A percentile compares a stretch with the other conserved stretches of the same genome.
phyloP scores from a whole-genome alignment of 805 yeast species.

The Kluyveromyces dobzhanskii region DNA sequence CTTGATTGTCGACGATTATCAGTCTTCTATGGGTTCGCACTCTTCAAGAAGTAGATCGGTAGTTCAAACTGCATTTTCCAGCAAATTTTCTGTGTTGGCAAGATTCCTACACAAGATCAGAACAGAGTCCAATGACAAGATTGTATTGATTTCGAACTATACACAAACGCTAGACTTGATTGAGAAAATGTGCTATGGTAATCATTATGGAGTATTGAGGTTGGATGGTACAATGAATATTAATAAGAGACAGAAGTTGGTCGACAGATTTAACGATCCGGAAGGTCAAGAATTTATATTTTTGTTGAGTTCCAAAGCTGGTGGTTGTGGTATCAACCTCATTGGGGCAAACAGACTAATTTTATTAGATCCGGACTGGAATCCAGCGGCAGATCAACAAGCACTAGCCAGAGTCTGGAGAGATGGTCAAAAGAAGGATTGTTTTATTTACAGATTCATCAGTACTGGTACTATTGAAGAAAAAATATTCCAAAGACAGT shows the following conservation, averaged over 20 bases:
- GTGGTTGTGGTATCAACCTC: constrained; percentile 96
- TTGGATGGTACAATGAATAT: constrained; percentile 91
- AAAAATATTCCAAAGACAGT: constrained; percentile 90
- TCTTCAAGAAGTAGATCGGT: constrained; percentile 34
- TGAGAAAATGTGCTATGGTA: constrained; percentile 72
- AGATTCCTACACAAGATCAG: constrained; percentile 73
- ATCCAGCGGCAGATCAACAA: constrained; percentile 97
- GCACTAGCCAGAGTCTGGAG: constrained; percentile 98
- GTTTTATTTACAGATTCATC: constrained; percentile 89
- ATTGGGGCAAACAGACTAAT: constrained; percentile 93
- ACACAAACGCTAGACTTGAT: constrained; percentile 90
- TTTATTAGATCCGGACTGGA: constrained; percentile 92
- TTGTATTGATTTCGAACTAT: constrained; percentile 88
- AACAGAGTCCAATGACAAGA: constrained; percentile 83
- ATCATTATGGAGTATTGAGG: constrained; percentile 68
- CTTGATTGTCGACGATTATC: constrained; percentile 69
- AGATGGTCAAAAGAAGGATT: constrained; percentile 96
- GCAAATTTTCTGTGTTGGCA: constrained; percentile 78
- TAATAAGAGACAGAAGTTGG: constrained; percentile 86
- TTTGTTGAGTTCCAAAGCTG: constrained; percentile 88
- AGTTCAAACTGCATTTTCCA: constrained; percentile 75
- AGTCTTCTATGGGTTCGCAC: constrained; percentile 13
- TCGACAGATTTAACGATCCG: constrained; percentile 87
- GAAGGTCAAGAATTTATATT: constrained; percentile 80
- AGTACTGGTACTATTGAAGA: constrained; percentile 95